Percentiles rank a stretch among this genome's conserved stretches.
phyloP scores from a whole-genome alignment of 768 basidiomycete genomes.

The Asterophora parasitica region DNA sequence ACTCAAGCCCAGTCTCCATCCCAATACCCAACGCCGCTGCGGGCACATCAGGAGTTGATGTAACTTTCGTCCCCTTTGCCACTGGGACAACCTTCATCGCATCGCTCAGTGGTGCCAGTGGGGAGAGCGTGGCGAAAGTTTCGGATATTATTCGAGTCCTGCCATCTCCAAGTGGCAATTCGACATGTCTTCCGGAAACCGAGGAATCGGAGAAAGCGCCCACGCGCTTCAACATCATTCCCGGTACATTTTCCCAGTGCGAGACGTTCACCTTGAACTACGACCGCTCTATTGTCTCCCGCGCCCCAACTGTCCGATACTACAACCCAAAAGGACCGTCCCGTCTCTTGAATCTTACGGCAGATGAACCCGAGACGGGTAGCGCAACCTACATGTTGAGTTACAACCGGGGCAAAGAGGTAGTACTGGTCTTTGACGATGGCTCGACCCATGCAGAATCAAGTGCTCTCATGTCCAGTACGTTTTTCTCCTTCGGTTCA shows the following conservation, averaged over 20 bases:
- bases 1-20: constrained; percentile 44
- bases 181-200: constrained; percentile 34
- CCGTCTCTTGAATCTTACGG: constrained; percentile 22
- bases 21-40: constrained; percentile 34
- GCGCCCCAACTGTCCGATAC: constrained; percentile 31
- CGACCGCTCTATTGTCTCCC: constrained; percentile 25
- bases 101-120: constrained; percentile 44
- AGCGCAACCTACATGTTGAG: constrained; percentile 40
- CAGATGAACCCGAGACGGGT: constrained; percentile 25
- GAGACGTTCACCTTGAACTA: constrained; percentile 41
- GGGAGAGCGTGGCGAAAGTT: constrained; percentile 33
- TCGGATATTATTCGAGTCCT: constrained; percentile 46
- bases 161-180: constrained; percentile 32
- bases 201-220: constrained; percentile 6
- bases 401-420: constrained; percentile 29
- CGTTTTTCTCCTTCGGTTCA: constrained; percentile 7
- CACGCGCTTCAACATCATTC: constrained; percentile 28
- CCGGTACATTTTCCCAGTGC: constrained; percentile 39
- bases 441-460: constrained; percentile 34
- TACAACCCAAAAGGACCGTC: constrained; percentile 34
- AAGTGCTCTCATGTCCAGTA: constrained; percentile 38
- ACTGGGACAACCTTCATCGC: constrained; percentile 49
- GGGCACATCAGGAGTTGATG: constrained; percentile 35
- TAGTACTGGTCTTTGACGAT: constrained; percentile 43
- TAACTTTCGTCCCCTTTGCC: constrained; percentile 49